Evolutionary conservation across 768 basidiomycete species (phyloP).

Genomic region (Pisolithus sp.): DNA sequence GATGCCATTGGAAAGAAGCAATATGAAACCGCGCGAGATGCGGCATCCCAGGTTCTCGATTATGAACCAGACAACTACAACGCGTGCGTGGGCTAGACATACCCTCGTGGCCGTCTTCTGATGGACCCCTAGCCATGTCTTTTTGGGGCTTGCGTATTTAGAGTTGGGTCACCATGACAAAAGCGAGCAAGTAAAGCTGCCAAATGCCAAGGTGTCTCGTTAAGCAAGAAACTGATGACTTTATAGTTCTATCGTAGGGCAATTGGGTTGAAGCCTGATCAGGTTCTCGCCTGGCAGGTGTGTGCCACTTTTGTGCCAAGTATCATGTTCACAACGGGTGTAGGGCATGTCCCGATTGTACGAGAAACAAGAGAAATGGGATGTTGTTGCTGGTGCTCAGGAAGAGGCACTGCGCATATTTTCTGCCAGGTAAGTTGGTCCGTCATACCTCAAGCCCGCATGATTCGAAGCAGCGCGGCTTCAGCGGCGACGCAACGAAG

Average conservation of each 20-base stretch:
- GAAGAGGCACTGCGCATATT: slow-evolving; percentile 53
- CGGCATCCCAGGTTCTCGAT: slow-evolving; percentile 59
- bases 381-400: slow-evolving; percentile 47
- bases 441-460: not conserved
- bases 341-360: slow-evolving; percentile 73
- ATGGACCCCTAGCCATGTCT: slow-evolving; percentile 59
- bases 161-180: slow-evolving; percentile 65
- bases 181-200: slow-evolving; percentile 76
- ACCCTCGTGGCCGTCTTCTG: not conserved
- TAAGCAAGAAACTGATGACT: slow-evolving; percentile 13
- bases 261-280: slow-evolving; percentile 57
- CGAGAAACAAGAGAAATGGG: slow-evolving; percentile 57
- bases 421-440: slow-evolving; percentile 44
- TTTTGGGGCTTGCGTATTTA: slow-evolving; percentile 71
- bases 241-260: slow-evolving; percentile 74
- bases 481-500: slow-evolving; percentile 68
- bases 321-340: slow-evolving; percentile 5
- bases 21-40: slow-evolving; percentile 57
- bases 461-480: not conserved
- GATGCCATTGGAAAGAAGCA: slow-evolving; percentile 75
- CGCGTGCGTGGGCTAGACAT: slow-evolving; percentile 52
- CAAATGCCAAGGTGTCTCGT: not conserved
- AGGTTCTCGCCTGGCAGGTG: slow-evolving; percentile 83
- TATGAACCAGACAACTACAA: slow-evolving; percentile 82
- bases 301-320: slow-evolving; percentile 13